A percentile compares a stretch with the other conserved stretches of the same genome.
These are phyloP conservation scores for Lentinula detonsa DNA, from an alignment of 768 basidiomycete species.

Conservation along the genomic window DNA sequence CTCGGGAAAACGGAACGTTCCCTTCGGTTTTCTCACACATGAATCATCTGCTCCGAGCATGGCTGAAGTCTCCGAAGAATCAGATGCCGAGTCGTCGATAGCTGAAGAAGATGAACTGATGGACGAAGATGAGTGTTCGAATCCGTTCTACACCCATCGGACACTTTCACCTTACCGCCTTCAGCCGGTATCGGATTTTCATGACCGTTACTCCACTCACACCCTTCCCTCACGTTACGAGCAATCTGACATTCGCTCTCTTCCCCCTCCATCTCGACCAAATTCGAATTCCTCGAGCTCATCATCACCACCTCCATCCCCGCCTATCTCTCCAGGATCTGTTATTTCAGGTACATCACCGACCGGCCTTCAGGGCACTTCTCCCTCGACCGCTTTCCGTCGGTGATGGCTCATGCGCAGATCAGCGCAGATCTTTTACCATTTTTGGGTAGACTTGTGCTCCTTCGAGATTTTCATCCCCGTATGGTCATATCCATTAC, in stretches of 20 bases:
- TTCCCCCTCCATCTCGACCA: not conserved
- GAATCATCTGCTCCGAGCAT: not conserved
- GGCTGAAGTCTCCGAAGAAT: not conserved
- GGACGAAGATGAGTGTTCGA: not conserved
- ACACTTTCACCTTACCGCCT: not conserved
- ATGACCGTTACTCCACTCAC: not conserved
- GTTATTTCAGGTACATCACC: not conserved
- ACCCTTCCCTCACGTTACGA: not conserved
- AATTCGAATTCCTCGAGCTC: not conserved
- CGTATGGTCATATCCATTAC: constrained; percentile 1
- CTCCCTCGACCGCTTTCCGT: not conserved
- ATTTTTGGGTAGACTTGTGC: not conserved
- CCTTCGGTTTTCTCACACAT: not conserved
- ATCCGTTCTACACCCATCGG: not conserved
- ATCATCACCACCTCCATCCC: not conserved
- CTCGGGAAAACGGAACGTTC: not conserved
- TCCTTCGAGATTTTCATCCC: constrained; percentile 2
- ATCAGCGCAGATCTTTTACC: not conserved
- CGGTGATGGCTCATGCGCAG: not conserved
- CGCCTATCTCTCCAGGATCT: not conserved
- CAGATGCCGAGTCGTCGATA: not conserved
- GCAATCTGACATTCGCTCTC: constrained; percentile 4
- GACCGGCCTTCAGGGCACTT: constrained; percentile 1
- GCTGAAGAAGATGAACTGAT: not conserved
- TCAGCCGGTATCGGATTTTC: constrained; percentile 5